These are phyloP conservation scores for Tubosaeta sp. DNA, from an alignment of 768 basidiomycete species.

Conservation along the genomic window DNA sequence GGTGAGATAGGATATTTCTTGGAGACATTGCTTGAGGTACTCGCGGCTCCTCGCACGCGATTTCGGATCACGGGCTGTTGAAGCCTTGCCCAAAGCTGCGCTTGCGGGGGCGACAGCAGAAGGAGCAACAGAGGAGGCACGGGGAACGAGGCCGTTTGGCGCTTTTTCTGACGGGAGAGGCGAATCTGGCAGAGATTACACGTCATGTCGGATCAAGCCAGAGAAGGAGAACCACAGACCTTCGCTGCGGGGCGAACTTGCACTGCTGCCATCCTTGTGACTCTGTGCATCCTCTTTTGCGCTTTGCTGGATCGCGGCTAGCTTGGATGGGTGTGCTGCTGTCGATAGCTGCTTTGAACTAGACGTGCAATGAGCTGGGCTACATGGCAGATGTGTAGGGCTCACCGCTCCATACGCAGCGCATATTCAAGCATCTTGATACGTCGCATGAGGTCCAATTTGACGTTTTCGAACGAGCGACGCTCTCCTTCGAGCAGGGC, in stretches of 20 bases:
- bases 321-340: conserved; percentile 61
- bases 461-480: conserved; percentile 94
- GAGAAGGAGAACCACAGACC: conserved; percentile 39
- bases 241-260: conserved; percentile 83
- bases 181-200: conserved; percentile 49
- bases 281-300: conserved; percentile 71
- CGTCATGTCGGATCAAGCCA: not conserved
- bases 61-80: conserved; percentile 88
- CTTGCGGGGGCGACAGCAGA: conserved; percentile 27
- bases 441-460: conserved; percentile 90
- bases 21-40: conserved; percentile 98
- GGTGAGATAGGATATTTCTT: conserved; percentile 97
- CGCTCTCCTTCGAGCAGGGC: conserved; percentile 96
- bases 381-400: conserved; percentile 12
- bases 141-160: conserved; percentile 55
- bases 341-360: conserved; percentile 79
- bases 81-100: conserved; percentile 62
- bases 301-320: conserved; percentile 53
- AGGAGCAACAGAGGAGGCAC: conserved; percentile 52
- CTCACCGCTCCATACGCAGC: conserved; percentile 90
- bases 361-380: conserved; percentile 9
- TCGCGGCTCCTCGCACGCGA: conserved; percentile 91
- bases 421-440: conserved; percentile 99
- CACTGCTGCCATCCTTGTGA: conserved; percentile 75
- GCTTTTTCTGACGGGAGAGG: conserved; percentile 67